Conservation (phyloP, 306 rosid species). For the Cucumis hystrix region DNA sequence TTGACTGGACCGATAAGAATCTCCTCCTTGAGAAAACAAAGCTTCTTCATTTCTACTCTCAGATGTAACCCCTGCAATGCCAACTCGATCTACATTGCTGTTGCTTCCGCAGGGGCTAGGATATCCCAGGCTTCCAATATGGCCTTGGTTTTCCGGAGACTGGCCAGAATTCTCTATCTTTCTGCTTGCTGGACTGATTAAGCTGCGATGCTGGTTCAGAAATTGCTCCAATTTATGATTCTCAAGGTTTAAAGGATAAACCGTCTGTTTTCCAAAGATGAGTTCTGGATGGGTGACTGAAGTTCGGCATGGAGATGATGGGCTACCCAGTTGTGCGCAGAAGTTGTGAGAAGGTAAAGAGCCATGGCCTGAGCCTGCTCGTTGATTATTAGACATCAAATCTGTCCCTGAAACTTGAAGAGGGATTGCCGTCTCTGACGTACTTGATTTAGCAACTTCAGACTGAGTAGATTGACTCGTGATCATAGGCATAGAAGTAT, state of each 20-base stretch:
- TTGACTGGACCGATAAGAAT: constrained; percentile 38
- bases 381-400: constrained; percentile 31
- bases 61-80: constrained; percentile 26
- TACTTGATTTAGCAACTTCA: constrained; percentile 33
- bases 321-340: constrained; percentile 35
- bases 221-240: constrained; percentile 35
- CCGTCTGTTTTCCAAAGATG: constrained; percentile 35
- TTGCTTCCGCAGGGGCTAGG: constrained; percentile 75
- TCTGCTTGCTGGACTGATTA: constrained; percentile 22
- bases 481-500: constrained; percentile 31
- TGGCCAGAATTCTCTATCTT: constrained; percentile 29
- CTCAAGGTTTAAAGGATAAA: constrained; percentile 33
- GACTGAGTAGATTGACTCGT: constrained; percentile 54
- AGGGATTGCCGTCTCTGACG: constrained; percentile 35
- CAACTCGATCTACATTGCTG: constrained; percentile 41
- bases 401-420: constrained; percentile 56
- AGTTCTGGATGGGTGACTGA: constrained; percentile 36
- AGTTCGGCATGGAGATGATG: constrained; percentile 31
- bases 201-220: constrained; percentile 16
- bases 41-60: constrained; percentile 56
- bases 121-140: constrained; percentile 44
- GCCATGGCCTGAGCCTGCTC: constrained; percentile 34
- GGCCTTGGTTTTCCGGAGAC: constrained; percentile 41
- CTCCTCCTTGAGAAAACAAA: constrained; percentile 20
- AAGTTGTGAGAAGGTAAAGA: constrained; percentile 42